phyloP scores from a whole-genome alignment of 371 early-diverging fungal species.

The Saksenaea oblongispora region DNA sequence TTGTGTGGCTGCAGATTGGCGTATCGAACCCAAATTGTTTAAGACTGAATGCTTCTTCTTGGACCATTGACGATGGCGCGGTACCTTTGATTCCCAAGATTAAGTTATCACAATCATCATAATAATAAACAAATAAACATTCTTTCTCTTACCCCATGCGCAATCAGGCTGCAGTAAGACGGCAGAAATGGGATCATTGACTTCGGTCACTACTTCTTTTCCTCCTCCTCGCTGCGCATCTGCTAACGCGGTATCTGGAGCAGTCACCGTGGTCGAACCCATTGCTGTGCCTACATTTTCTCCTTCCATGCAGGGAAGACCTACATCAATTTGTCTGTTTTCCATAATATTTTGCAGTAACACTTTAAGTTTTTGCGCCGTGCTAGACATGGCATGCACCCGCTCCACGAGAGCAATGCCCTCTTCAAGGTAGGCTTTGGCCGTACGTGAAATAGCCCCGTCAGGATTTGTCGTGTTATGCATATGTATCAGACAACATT shows the following conservation, averaged over 20 bases:
- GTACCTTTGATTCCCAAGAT: background rate
- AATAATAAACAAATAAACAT: no score
- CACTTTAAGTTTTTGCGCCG: conserved; percentile 29
- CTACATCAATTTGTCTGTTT: conserved; percentile 40
- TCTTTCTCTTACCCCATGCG: no score
- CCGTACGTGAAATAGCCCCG: conserved; percentile 28
- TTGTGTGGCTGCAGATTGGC: background rate
- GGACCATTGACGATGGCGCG: background rate
- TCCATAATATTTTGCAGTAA: conserved; percentile 37
- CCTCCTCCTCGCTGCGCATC: no score
- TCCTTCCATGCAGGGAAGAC: background rate
- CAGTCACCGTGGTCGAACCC: background rate
- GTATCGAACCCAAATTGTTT: conserved; percentile 47
- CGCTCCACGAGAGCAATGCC: conserved; percentile 34
- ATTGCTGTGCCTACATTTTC: background rate
- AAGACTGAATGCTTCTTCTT: conserved; percentile 43
- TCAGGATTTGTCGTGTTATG: conserved; percentile 45
- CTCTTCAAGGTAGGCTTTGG: conserved; percentile 35
- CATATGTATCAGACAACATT: conserved; percentile 48
- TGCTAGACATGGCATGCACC: conserved; percentile 34
- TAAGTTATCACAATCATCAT: background rate
- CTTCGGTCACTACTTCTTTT: no score
- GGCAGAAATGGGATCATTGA: no score
- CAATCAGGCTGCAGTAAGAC: no score
- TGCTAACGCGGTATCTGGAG: background rate